Evolutionary conservation across 2,329 filamentous ascomycete species (phyloP).

Genomic region (Beauveria sp.): DNA sequence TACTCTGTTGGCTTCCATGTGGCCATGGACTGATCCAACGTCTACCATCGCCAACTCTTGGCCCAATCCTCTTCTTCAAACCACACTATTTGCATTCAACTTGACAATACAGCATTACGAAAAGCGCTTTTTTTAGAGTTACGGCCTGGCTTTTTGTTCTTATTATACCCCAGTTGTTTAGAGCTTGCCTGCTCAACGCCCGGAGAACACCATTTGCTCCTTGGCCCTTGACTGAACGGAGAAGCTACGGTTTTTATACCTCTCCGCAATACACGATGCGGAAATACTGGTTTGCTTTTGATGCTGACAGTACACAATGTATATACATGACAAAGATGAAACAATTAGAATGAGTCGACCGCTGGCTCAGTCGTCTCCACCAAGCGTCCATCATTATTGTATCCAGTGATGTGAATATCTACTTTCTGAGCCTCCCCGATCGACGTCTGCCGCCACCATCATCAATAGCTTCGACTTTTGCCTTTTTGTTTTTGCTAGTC

Average conservation of each 20-base stretch:
- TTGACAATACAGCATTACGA: background rate
- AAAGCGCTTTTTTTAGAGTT: background rate
- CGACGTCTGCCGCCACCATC: slow-evolving; percentile 17
- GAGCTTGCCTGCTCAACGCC: background rate
- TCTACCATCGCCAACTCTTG: background rate
- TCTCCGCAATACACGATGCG: background rate
- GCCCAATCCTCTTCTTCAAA: background rate
- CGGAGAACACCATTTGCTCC: background rate
- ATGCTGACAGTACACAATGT: background rate
- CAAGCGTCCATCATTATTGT: background rate
- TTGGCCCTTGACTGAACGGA: background rate
- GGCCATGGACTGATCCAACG: slow-evolving; percentile 37
- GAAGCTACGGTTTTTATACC: slow-evolving; percentile 1
- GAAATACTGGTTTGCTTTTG: slow-evolving; percentile 1
- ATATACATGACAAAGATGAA: background rate
- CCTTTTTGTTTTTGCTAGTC: slow-evolving; percentile 18
- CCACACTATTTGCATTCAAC: background rate
- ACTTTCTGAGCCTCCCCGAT: slow-evolving; percentile 22
- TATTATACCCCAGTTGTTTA: slow-evolving; percentile 7
- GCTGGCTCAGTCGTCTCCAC: background rate
- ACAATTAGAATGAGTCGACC: background rate
- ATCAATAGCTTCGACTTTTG: background rate
- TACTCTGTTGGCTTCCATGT: slow-evolving; percentile 80
- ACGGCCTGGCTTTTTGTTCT: background rate
- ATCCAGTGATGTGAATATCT: background rate